Conservation (phyloP, 2,329 filamentous ascomycete genomes). For the Colletotrichum falcatum region DNA sequence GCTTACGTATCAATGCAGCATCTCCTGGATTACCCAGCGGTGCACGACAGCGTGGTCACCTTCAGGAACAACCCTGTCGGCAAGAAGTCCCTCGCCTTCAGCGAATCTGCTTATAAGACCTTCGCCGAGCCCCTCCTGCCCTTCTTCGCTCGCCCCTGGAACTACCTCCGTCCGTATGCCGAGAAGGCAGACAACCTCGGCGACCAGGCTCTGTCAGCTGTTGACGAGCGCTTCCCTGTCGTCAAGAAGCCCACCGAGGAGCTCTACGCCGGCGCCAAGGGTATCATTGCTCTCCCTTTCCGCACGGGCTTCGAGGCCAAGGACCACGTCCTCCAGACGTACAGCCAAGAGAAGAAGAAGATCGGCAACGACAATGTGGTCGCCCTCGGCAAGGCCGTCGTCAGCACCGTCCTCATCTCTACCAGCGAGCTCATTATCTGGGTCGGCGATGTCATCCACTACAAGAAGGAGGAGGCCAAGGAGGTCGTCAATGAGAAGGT, state of each 20-base stretch:
- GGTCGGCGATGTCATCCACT: slow-evolving; percentile 68
- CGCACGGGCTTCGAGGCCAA: slow-evolving; percentile 71
- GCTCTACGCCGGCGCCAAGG: slow-evolving; percentile 73
- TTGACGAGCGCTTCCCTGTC: slow-evolving; percentile 78
- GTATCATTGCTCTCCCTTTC: slow-evolving; percentile 71
- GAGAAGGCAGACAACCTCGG: slow-evolving; percentile 83
- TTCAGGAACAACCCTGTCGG: slow-evolving; percentile 87
- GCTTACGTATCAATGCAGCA: slow-evolving; percentile 66
- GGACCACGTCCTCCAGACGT: slow-evolving; percentile 70
- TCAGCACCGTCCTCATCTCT: slow-evolving; percentile 76
- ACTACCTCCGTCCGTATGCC: slow-evolving; percentile 87
- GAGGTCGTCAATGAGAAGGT: slow-evolving; percentile 65
- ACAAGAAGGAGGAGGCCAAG: slow-evolving; percentile 73
- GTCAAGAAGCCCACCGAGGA: slow-evolving; percentile 82
- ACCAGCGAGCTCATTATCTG: slow-evolving; percentile 73
- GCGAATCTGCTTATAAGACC: slow-evolving; percentile 79
- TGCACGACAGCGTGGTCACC: slow-evolving; percentile 81
- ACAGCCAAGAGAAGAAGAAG: slow-evolving; percentile 71
- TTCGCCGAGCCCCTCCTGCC: slow-evolving; percentile 83
- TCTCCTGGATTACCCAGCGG: slow-evolving; percentile 84
- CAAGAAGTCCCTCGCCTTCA: slow-evolving; percentile 82
- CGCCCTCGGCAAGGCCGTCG: slow-evolving; percentile 76
- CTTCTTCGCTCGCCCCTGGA: slow-evolving; percentile 82
- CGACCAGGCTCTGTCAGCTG: slow-evolving; percentile 75
- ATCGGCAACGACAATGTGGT: slow-evolving; percentile 72